Evolutionary conservation across 139 green algal species (phyloP).

Genomic region (Picochlorum sp.): DNA sequence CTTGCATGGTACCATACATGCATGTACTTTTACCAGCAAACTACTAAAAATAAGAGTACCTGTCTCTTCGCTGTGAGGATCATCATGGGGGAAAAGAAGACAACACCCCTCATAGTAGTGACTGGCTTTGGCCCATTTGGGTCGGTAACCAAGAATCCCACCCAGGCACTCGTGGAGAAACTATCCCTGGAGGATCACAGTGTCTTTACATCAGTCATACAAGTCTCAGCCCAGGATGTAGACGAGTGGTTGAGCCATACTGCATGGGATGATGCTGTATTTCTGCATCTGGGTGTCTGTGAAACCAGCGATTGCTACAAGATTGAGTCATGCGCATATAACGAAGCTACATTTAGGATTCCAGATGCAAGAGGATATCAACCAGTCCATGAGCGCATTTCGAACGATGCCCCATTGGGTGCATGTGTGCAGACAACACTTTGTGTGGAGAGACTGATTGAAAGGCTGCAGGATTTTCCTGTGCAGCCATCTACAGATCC

Average conservation of each 20-base stretch:
- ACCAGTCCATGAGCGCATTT: slow-evolving; percentile 6
- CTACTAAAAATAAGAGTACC: too few species aligned
- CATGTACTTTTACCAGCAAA: too few species aligned
- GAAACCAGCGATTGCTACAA: slow-evolving; percentile 8
- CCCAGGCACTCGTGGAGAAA: slow-evolving; percentile 13
- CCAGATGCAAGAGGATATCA: slow-evolving; percentile 25
- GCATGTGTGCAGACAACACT: background rate
- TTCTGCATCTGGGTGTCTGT: slow-evolving; percentile 37
- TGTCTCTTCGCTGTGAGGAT: too few species aligned
- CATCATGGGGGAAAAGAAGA: too few species aligned
- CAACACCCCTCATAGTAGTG: background rate
- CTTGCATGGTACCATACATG: too few species aligned
- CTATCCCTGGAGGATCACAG: slow-evolving; percentile 6
- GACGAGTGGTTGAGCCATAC: background rate
- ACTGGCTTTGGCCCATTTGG: slow-evolving; percentile 11
- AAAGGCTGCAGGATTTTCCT: background rate
- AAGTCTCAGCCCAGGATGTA: background rate
- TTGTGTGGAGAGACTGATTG: background rate
- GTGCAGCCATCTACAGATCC: slow-evolving; percentile 19
- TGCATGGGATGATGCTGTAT: background rate
- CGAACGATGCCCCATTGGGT: background rate
- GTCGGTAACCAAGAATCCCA: slow-evolving; percentile 25
- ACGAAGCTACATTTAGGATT: slow-evolving; percentile 36
- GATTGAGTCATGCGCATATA: slow-evolving; percentile 33
- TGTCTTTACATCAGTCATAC: background rate